These are phyloP conservation scores for Isoetes taiwanensis DNA, from an alignment of 75 land plant species.

Conservation along the genomic window DNA sequence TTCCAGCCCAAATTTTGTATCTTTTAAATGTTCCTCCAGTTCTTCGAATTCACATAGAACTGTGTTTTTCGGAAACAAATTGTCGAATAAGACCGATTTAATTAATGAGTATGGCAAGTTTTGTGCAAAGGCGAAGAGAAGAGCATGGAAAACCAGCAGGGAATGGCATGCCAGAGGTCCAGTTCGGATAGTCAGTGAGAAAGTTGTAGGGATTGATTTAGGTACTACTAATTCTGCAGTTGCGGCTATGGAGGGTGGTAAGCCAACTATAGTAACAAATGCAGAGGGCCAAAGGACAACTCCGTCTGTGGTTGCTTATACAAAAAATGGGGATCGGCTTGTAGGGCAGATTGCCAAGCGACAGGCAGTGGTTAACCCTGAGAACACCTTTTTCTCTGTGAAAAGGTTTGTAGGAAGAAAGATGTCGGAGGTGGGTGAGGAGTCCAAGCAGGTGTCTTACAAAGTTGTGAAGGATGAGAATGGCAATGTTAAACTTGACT, in stretches of 20 bases:
- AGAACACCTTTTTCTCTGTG: conserved; percentile 52
- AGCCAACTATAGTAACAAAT: conserved; percentile 53
- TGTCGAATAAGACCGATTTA: too few relatives aligned
- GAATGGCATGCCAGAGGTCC: too few relatives aligned
- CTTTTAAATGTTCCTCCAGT: too few relatives aligned
- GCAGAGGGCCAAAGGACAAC: conserved; percentile 57
- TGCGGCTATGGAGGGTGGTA: conserved; percentile 64
- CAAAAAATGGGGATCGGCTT: conserved; percentile 46
- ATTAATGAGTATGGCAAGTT: too few relatives aligned
- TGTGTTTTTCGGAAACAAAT: too few relatives aligned
- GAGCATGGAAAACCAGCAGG: too few relatives aligned
- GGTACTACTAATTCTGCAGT: conserved; percentile 65
- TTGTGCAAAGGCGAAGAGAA: too few relatives aligned
- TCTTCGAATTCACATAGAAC: too few relatives aligned
- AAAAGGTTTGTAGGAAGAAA: conserved; percentile 65
- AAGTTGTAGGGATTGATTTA: conserved; percentile 55
- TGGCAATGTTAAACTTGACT: not conserved
- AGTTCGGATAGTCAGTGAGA: conserved; percentile 33
- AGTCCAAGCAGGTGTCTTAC: conserved; percentile 63
- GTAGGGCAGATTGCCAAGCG: conserved; percentile 60
- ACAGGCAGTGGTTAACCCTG: conserved; percentile 62
- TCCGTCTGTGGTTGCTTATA: conserved; percentile 56
- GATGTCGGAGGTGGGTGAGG: conserved; percentile 55
- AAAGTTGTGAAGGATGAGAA: conserved; percentile 27
- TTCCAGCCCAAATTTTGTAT: too few relatives aligned